A percentile compares a stretch with the other conserved stretches of the same genome.
Evolutionary conservation across 345 rosid species (phyloP).

Genomic region (Aegle marmelos): DNA sequence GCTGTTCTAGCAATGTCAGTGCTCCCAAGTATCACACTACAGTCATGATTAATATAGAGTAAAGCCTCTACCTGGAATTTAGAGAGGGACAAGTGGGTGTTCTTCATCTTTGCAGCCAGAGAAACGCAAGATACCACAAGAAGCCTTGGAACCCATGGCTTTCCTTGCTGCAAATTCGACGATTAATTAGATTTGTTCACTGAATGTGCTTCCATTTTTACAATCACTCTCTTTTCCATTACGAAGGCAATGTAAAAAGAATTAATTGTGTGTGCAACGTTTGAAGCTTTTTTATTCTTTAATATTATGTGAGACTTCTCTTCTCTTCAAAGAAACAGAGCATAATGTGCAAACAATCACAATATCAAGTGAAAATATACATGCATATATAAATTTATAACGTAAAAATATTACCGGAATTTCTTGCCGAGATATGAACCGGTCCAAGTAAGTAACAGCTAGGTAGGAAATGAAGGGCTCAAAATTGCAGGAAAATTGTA

Average conservation of each 20-base stretch:
- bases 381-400: background rate
- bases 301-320: background rate
- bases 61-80: conserved; percentile 30
- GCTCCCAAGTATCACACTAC: background rate
- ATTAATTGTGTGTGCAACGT: background rate
- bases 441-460: conserved; percentile 52
- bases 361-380: background rate
- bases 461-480: conserved; percentile 37
- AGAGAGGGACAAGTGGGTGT: conserved; percentile 24
- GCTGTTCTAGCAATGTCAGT: background rate
- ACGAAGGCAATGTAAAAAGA: background rate
- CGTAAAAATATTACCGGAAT: conserved; percentile 24
- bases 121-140: conserved; percentile 42
- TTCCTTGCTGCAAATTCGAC: conserved; percentile 31
- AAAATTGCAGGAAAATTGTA: conserved; percentile 27
- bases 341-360: background rate
- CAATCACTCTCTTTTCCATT: background rate
- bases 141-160: conserved; percentile 43
- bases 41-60: background rate
- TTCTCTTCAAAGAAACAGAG: background rate
- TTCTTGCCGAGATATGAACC: conserved; percentile 39
- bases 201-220: background rate
- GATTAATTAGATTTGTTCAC: background rate
- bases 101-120: conserved; percentile 49
- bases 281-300: background rate